Evolutionary conservation across 2,329 filamentous ascomycete genomes (phyloP).

Genomic region (Diaporthe amygdali): DNA sequence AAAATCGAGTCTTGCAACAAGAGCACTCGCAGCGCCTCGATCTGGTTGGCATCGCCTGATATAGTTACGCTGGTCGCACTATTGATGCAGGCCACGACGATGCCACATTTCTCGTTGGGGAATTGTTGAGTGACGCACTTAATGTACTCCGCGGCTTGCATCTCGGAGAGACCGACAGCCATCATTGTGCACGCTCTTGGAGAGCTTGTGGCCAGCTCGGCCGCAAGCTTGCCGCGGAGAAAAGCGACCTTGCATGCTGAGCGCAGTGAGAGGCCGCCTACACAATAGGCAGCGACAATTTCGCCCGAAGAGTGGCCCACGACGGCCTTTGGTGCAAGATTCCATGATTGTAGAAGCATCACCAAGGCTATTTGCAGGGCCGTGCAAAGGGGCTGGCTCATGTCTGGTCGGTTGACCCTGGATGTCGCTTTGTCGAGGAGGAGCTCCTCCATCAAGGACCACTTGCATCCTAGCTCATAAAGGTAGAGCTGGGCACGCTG

Average conservation of each 20-base stretch:
- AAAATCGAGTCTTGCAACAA: not conserved
- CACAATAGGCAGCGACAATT: slow-evolving; percentile 42
- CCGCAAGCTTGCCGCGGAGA: not conserved
- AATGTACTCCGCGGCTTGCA: too few species aligned
- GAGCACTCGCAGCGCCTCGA: not conserved
- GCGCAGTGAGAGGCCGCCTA: slow-evolving; percentile 33
- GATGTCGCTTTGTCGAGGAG: slow-evolving; percentile 25
- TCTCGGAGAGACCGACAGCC: too few species aligned
- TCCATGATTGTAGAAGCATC: not conserved
- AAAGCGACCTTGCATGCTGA: slow-evolving; percentile 45
- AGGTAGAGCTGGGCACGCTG: slow-evolving; percentile 29
- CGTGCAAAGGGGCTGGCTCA: slow-evolving; percentile 34
- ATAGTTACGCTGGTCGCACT: not conserved
- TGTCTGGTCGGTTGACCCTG: slow-evolving; percentile 30
- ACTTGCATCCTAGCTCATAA: slow-evolving; percentile 30
- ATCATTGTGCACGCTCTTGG: too few species aligned
- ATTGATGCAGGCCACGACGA: slow-evolving; percentile 4
- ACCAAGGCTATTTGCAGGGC: slow-evolving; percentile 25
- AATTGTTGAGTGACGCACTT: too few species aligned
- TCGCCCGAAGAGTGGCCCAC: slow-evolving; percentile 44
- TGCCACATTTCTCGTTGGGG: too few species aligned
- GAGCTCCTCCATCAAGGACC: slow-evolving; percentile 35
- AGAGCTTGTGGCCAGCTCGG: too few species aligned
- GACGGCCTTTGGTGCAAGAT: slow-evolving; percentile 30
- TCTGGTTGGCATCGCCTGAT: not conserved